These are phyloP conservation scores for Malbranchea zuffiana DNA, from an alignment of 2,329 filamentous ascomycete species.

Conservation along the genomic window DNA sequence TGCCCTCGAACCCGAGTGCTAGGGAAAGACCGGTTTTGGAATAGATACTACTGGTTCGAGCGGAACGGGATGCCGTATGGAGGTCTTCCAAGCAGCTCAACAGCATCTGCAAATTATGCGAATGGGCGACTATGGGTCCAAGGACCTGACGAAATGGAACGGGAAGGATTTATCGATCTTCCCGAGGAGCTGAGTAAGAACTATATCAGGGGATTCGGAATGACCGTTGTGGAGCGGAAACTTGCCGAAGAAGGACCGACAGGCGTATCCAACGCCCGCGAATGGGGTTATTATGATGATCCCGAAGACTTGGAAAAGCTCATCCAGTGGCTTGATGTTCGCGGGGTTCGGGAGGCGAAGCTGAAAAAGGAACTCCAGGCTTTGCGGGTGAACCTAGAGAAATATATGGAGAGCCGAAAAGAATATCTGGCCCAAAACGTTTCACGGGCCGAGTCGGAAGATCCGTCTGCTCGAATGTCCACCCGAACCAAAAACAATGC, in stretches of 20 bases:
- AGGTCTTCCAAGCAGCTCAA: constrained; percentile 78
- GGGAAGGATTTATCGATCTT: constrained; percentile 75
- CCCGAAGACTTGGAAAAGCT: constrained; percentile 66
- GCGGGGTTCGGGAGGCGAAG: constrained; percentile 75
- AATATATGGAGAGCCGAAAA: constrained; percentile 70
- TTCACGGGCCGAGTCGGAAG: constrained; percentile 40
- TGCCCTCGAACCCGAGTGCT: constrained; percentile 81
- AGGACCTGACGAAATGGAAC: constrained; percentile 80
- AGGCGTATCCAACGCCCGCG: constrained; percentile 48
- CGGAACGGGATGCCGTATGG: constrained; percentile 95
- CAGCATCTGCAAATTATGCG: constrained; percentile 74
- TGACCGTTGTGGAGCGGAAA: constrained; percentile 79
- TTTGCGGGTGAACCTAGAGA: constrained; percentile 64
- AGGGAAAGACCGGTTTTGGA: constrained; percentile 94
- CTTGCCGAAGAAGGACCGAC: constrained; percentile 70
- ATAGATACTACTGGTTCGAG: constrained; percentile 98
- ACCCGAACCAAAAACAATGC: constrained; percentile 53
- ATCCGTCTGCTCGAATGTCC: constrained; percentile 45
- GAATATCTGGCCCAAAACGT: constrained; percentile 53
- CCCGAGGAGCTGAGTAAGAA: constrained; percentile 58
- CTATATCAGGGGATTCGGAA: constrained; percentile 65
- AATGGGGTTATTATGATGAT: constrained; percentile 90
- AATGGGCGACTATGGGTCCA: constrained; percentile 96
- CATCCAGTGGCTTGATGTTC: constrained; percentile 77
- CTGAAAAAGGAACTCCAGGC: constrained; percentile 73